phyloP scores from a whole-genome alignment of 805 yeast species.

The Yamadazyma takamatsuzukensis region DNA sequence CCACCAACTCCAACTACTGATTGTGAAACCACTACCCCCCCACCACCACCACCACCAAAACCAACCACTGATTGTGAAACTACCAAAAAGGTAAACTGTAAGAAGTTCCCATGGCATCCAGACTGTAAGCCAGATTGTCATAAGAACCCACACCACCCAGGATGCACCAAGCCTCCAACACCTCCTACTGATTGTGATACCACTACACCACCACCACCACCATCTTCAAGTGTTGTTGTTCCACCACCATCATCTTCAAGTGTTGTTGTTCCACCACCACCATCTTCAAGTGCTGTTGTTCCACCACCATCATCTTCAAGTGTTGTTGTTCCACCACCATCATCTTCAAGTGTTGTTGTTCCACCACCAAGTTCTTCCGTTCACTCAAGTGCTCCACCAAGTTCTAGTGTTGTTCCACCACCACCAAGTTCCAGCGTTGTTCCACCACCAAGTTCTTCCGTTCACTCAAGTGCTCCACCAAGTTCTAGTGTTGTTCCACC shows the following conservation, averaged over 20 bases:
- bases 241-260: constrained; percentile 2
- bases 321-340: constrained; percentile 3
- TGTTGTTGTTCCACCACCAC: neutral
- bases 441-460: neutral
- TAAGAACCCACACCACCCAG: no score
- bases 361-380: neutral
- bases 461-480: constrained; percentile 1
- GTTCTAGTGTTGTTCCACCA: neutral
- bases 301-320: constrained; percentile 2
- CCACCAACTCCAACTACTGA: neutral
- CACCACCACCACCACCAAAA: neutral
- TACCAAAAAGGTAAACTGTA: neutral
- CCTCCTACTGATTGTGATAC: constrained; percentile 6
- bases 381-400: constrained; percentile 1
- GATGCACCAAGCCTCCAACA: no score
- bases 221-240: constrained; percentile 1
- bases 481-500: constrained; percentile 1
- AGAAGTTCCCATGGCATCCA: neutral
- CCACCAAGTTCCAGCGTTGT: constrained; percentile 1
- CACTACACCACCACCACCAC: constrained; percentile 6
- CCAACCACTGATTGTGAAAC: constrained; percentile 3
- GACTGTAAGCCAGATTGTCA: no score
- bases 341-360: neutral
- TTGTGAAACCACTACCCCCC: constrained; percentile 1
- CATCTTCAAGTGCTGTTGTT: constrained; percentile 2